phyloP scores from a whole-genome alignment of 768 basidiomycete species.

The Pisolithus tinctorius region DNA sequence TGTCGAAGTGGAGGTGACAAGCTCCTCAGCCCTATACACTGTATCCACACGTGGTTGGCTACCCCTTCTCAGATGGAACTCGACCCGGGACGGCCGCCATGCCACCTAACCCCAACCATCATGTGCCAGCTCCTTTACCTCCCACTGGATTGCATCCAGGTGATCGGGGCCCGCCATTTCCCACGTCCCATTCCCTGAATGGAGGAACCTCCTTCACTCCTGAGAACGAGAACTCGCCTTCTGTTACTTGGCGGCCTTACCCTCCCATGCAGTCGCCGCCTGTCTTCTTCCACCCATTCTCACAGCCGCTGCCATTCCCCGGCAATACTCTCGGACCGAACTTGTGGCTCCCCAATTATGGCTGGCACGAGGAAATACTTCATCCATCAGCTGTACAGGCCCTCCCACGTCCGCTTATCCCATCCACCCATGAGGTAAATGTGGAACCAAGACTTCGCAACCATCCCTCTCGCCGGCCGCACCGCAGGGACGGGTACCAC shows the following conservation, averaged over 20 bases:
- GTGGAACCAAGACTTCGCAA: too few relatives aligned
- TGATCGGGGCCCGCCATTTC: constrained; percentile 64
- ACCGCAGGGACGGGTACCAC: too few relatives aligned
- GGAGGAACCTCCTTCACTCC: constrained; percentile 11
- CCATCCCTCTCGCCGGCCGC: too few relatives aligned
- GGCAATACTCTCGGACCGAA: constrained; percentile 14
- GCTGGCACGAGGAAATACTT: constrained; percentile 18
- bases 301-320: constrained; percentile 13
- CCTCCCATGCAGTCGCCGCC: constrained; percentile 26
- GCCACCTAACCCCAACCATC: constrained; percentile 9
- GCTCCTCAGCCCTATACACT: constrained; percentile 40
- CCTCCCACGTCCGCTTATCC: constrained; percentile 7
- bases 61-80: constrained; percentile 10
- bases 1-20: constrained; percentile 6
- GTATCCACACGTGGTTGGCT: constrained; percentile 37
- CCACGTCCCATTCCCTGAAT: constrained; percentile 44
- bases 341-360: constrained; percentile 20
- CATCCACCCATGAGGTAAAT: constrained; percentile 4
- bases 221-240: constrained; percentile 21
- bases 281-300: constrained; percentile 24
- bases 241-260: constrained; percentile 29
- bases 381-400: constrained; percentile 12
- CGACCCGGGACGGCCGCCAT: constrained; percentile 14
- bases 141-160: constrained; percentile 68
- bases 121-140: constrained; percentile 47